Evolutionary conservation across 2,329 filamentous ascomycete genomes (phyloP).

Genomic region (Claviceps capensis): DNA sequence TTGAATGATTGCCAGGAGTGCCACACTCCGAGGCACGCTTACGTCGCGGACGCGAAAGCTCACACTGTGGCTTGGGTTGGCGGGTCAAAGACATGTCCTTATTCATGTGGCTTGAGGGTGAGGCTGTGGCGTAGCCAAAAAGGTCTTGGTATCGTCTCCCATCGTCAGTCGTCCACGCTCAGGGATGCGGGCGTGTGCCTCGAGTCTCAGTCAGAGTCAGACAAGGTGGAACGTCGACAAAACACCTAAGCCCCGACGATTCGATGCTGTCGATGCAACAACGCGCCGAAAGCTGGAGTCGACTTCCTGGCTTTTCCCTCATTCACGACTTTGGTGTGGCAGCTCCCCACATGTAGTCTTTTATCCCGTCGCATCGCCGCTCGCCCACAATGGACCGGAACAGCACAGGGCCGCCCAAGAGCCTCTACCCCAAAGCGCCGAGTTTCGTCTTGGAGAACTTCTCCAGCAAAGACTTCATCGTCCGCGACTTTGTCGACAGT

Average conservation of each 20-base stretch:
- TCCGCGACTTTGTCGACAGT: slow-evolving; percentile 91
- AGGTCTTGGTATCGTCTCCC: too few species aligned
- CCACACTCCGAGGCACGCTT: too few species aligned
- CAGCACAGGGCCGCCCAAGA: slow-evolving; percentile 36
- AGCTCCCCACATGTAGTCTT: slow-evolving; percentile 19
- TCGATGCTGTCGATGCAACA: not conserved
- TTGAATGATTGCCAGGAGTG: too few species aligned
- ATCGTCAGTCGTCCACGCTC: not conserved
- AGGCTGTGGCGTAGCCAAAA: too few species aligned
- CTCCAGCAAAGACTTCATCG: slow-evolving; percentile 85
- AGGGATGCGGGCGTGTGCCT: not conserved
- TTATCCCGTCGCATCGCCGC: slow-evolving; percentile 8
- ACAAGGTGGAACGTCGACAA: not conserved
- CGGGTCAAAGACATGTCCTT: too few species aligned
- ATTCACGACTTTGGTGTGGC: not conserved
- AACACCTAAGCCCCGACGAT: not conserved
- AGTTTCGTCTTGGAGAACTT: slow-evolving; percentile 82
- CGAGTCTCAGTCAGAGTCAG: not conserved
- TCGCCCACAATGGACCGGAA: slow-evolving; percentile 27
- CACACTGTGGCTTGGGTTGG: too few species aligned
- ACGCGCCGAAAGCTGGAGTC: not conserved
- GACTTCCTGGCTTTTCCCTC: not conserved
- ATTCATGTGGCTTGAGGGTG: too few species aligned
- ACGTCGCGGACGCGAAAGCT: too few species aligned
- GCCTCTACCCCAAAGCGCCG: slow-evolving; percentile 64